phyloP scores from a whole-genome alignment of 2,329 filamentous ascomycete species.

The Colletotrichum sp. region DNA sequence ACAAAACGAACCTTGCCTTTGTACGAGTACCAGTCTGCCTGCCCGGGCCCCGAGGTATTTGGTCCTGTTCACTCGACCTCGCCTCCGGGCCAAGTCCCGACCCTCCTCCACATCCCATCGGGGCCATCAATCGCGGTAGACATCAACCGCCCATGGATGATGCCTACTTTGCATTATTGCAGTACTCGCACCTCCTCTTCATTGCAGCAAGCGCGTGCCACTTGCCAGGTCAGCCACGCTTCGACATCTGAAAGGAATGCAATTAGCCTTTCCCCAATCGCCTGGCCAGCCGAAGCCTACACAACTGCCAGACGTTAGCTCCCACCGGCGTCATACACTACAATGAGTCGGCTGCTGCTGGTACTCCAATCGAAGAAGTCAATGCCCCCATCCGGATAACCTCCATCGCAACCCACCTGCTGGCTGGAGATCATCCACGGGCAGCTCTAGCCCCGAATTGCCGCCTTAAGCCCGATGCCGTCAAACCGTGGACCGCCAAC shows the following conservation, averaged over 20 bases:
- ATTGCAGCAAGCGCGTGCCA: background rate
- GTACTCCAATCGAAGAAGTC: background rate
- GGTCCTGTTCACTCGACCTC: background rate
- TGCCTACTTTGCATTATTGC: background rate
- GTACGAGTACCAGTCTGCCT: background rate
- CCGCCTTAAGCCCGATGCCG: background rate
- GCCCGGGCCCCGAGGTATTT: background rate
- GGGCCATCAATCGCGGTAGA: background rate
- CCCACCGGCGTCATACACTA: background rate
- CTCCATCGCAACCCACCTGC: background rate
- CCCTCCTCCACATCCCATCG: background rate
- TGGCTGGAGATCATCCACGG: slow-evolving; percentile 5
- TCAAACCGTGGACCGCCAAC: background rate
- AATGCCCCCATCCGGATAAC: background rate
- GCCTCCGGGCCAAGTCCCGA: background rate
- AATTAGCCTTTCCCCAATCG: background rate
- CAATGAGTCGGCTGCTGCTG: background rate
- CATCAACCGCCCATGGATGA: background rate
- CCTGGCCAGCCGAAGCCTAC: background rate
- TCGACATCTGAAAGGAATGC: background rate
- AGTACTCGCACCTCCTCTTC: background rate
- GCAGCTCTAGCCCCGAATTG: slow-evolving; percentile 6
- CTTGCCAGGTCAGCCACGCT: background rate
- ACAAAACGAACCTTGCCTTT: background rate
- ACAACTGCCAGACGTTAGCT: background rate